phyloP scores from a whole-genome alignment of 2,329 filamentous ascomycete genomes.

The Phoma sp. region DNA sequence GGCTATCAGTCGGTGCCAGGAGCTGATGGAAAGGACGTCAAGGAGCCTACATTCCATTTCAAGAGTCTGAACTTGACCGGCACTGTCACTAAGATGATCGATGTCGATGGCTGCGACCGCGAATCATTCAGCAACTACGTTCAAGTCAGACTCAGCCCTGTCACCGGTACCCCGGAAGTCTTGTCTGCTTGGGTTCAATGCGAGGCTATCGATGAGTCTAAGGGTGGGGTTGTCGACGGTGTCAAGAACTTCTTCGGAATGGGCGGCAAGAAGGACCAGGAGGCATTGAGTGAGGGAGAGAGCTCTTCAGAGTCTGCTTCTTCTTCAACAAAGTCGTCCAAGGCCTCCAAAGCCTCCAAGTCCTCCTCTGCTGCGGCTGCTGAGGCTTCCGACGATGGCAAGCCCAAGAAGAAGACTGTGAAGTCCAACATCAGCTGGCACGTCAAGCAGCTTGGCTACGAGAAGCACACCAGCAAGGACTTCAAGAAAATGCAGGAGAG shows the following conservation, averaged over 20 bases:
- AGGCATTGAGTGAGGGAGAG: conserved; percentile 64
- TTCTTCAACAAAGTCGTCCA: conserved; percentile 49
- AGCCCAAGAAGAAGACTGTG: conserved; percentile 59
- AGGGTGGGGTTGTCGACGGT: conserved; percentile 85
- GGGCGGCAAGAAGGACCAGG: conserved; percentile 86
- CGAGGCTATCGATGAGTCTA: conserved; percentile 74
- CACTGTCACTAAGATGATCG: conserved; percentile 77
- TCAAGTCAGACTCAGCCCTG: conserved; percentile 71
- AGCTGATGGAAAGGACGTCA: conserved; percentile 52
- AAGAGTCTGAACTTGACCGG: conserved; percentile 85
- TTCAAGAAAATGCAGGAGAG: conserved; percentile 65
- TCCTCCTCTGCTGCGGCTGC: conserved; percentile 54
- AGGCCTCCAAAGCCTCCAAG: conserved; percentile 46
- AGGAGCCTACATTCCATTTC: conserved; percentile 69
- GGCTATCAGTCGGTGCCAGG: conserved; percentile 75
- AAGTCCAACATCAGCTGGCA: conserved; percentile 59
- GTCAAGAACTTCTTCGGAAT: conserved; percentile 97
- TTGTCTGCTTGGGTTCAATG: conserved; percentile 80
- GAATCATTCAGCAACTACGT: conserved; percentile 82
- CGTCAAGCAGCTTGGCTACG: conserved; percentile 55
- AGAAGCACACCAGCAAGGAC: conserved; percentile 65
- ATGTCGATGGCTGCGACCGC: conserved; percentile 77
- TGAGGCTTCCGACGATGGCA: conserved; percentile 53
- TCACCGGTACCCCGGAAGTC: conserved; percentile 82
- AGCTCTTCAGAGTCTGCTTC: conserved; percentile 52